Base-by-base conservation (phyloP, 2,329 filamentous ascomycete species). In the Hymenoscyphus occultus region DNA sequence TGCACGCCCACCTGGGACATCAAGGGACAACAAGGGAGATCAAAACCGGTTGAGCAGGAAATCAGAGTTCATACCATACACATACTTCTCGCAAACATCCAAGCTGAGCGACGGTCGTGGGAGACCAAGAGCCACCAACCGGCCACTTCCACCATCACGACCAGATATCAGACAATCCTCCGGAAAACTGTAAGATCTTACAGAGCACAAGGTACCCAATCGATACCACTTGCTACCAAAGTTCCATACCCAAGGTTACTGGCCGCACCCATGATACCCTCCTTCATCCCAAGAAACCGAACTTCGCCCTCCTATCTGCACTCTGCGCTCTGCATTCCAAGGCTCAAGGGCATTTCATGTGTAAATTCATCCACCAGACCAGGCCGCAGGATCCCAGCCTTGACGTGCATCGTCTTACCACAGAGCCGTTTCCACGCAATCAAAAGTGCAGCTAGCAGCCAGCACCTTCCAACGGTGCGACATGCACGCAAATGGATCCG, bases 391-490 rank as follows among this genome's bases (percentile, higher is more conserved):
- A 48, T 48, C 45, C 45, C n/a, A 48, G 45, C 45, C 45, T 28
- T 51, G 45, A 51, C 45, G 45, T 51, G 45, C 45, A 51, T 51
- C 45, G 45, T 51, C 45, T 51, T 51, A 51, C 45, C 45, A 45
- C 42, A 51, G 45, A 28, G 19, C 45, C 45, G 45, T 51, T 51
- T 51, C 45, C 45, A 51, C 19, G 45, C 45, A 51, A 51, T 51
- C 45, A 51, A 51, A 12, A 22, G 45, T 28, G 6, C 45, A 48
- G n/a, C n/a, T n/a, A 48, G n/a, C 45, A 48, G 45, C 45, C 45
- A 48, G 45, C 45, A 61, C 57, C 62, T 67, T 62, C 60, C 54
- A 66, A 69, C 67, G 67, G 64, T 63, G 60, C 63, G 58, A 64
- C 63, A 57, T 54, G 35, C 42, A 35, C 65, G 51, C 40, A 64